Evolutionary conservation across 2,329 filamentous ascomycete genomes (phyloP), one percentile per base, ranked within the genome.

Genomic region (Emergomyces orientalis): DNA sequence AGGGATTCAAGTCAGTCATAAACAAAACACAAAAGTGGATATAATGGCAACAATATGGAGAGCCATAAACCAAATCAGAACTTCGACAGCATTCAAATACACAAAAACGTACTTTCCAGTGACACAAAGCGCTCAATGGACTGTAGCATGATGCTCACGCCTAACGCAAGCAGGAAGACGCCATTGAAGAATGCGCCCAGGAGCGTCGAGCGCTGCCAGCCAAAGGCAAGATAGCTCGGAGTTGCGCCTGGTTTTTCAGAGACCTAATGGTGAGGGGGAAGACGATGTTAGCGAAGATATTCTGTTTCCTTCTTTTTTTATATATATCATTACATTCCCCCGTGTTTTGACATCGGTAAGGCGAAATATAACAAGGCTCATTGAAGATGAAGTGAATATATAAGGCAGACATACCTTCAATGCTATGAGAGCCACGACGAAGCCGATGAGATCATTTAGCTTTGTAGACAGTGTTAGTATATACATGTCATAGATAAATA

Each of bases 111-210:
- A 84, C 82, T 74, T 64, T 83, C 72, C 3, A 87, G 70, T 1
- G 80, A 76, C 22, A 87, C 78, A 69, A 89, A 90, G 41, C 88
- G 79, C 73, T 91, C 87, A 59, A 91, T 80, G 0, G 88, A 86
- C 70, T 91, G 88, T 1, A 91, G 76, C 37, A 88, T 81, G 59
- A 91, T 89, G 73, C 87, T 90, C 49, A 91, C 74, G 1, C 87
- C 87, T 2, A 92, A 76, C 0, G 87, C 88, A n/a, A 91, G 73
- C 1, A 91, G 80, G 63, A 91, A 89, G 1, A 87, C 85, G 11
- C 88, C 88, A 69, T 92, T 92, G 80, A 91, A 91, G 73, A 92
- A 92, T 27, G 88, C 87, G 5, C 88, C 88, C 0, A 92, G 78
- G 0, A 91, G 73, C n/a, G 84, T 82, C 19, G 88, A 87, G 39